A percentile compares a stretch with the other conserved stretches of the same genome.
Evolutionary conservation across 371 early-diverging fungal species (phyloP).

Genomic region (Mortierella sp.): DNA sequence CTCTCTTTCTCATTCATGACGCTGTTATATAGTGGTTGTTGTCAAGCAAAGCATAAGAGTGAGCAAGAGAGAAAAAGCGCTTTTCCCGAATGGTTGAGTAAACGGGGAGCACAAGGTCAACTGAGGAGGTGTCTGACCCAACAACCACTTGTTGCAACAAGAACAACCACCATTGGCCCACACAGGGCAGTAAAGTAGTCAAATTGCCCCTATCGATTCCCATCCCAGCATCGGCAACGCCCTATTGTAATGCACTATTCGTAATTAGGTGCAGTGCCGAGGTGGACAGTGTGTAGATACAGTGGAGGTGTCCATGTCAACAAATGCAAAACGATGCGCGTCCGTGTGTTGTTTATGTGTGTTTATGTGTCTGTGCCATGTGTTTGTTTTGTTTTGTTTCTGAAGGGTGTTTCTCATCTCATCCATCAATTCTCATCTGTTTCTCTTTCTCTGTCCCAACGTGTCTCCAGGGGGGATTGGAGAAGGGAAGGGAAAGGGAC

Average conservation of each 20-base stretch:
- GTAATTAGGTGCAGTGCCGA: no score
- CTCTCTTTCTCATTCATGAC: background rate
- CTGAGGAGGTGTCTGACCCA: constrained; percentile 8
- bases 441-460: background rate
- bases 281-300: no score
- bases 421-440: no score
- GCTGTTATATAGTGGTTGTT: background rate
- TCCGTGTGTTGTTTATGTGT: background rate
- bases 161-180: no score
- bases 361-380: background rate
- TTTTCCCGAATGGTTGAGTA: background rate
- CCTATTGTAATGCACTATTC: no score
- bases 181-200: no score
- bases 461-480: background rate
- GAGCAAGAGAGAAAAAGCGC: background rate
- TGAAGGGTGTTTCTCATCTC: background rate
- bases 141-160: background rate
- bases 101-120: background rate
- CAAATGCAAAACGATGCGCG: background rate
- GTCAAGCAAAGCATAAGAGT: background rate
- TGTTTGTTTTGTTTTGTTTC: background rate
- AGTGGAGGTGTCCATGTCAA: background rate
- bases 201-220: no score
- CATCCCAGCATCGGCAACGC: no score
- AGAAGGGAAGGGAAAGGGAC: background rate